These are phyloP conservation scores for Zoysia japonica DNA, from an alignment of 176 grass and related monocot species.

Conservation along the genomic window DNA sequence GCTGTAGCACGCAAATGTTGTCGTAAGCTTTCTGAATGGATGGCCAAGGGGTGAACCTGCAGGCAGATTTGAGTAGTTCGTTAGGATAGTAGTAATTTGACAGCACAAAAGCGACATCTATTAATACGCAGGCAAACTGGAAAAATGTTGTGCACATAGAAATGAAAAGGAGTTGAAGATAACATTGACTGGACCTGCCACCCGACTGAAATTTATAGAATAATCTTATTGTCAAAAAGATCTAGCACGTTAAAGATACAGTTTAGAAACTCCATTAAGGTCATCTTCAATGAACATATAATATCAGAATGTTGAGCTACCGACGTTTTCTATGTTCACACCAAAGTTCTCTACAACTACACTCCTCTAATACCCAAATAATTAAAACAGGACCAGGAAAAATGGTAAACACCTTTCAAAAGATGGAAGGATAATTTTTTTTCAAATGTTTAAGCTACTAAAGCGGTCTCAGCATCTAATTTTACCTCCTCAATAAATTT, in stretches of 20 bases:
- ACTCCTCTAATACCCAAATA: neutral
- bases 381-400: neutral
- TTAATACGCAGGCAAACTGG: constrained; percentile 9
- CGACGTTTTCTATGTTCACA: constrained; percentile 20
- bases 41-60: constrained; percentile 50
- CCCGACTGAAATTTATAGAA: neutral
- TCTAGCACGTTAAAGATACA: constrained; percentile 17
- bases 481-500: neutral
- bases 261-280: neutral
- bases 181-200: neutral
- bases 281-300: neutral
- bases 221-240: neutral
- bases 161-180: neutral
- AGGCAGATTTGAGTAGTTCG: constrained; percentile 11
- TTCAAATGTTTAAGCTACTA: neutral
- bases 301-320: neutral
- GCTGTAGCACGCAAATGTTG: constrained; percentile 39
- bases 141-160: neutral
- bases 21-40: constrained; percentile 27
- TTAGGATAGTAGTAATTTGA: neutral
- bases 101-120: neutral
- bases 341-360: neutral
- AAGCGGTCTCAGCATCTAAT: neutral
- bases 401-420: too few species aligned
- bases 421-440: neutral